These are phyloP conservation scores for Turritis glabra DNA, from an alignment of 345 rosid species.

Conservation along the genomic window DNA sequence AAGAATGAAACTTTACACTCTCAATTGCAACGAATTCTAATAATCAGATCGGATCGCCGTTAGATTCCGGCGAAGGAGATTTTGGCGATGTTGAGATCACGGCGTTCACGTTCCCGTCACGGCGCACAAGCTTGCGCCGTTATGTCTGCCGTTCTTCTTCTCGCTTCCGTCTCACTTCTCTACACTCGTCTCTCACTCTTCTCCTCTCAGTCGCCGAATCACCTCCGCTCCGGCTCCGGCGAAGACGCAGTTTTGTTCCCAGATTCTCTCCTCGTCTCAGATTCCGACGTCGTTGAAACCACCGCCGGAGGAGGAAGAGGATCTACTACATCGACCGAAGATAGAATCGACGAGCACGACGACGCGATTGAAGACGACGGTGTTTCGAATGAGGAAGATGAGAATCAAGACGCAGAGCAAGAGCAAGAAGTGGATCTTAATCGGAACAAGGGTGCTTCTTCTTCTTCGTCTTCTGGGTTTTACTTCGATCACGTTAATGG, in stretches of 20 bases:
- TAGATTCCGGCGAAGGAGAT: neutral
- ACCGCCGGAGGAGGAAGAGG: conserved; percentile 34
- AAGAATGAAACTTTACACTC: too few species aligned
- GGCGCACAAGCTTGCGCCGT: conserved; percentile 74
- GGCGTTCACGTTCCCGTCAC: conserved; percentile 76
- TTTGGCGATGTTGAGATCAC: conserved; percentile 46
- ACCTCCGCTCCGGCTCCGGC: conserved; percentile 35
- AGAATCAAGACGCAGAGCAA: conserved; percentile 44
- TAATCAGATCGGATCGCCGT: neutral
- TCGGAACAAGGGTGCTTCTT: conserved; percentile 27
- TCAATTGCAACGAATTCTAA: too few species aligned
- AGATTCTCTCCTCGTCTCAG: conserved; percentile 55
- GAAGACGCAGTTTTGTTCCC: conserved; percentile 42
- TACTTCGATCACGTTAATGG: conserved; percentile 76
- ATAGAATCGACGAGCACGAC: conserved; percentile 86
- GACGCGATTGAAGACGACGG: conserved; percentile 58
- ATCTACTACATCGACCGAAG: conserved; percentile 40
- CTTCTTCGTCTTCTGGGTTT: conserved; percentile 50
- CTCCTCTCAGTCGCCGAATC: conserved; percentile 40
- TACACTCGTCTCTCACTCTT: conserved; percentile 78
- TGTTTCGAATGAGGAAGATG: conserved; percentile 30
- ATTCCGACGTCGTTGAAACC: conserved; percentile 52
- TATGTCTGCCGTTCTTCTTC: conserved; percentile 76
- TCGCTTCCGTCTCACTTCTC: conserved; percentile 81
- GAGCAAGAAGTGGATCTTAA: conserved; percentile 43